A percentile compares a stretch with the other conserved stretches of the same genome.
Conservation (phyloP, 2,329 filamentous ascomycete species). For the Westerdykella aurantiaca region DNA sequence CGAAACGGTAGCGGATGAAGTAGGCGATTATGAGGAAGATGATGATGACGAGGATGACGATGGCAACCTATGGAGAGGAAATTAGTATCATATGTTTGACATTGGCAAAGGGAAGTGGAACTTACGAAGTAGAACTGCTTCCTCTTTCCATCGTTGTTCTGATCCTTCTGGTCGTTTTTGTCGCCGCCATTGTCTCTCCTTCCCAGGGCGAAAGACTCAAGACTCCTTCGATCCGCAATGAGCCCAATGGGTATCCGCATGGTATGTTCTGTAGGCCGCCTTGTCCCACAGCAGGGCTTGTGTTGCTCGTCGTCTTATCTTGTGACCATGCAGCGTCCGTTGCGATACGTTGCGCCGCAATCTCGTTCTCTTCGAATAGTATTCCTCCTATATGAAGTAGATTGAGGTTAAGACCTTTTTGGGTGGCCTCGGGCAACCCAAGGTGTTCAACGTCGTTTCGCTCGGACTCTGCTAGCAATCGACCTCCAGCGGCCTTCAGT, state of each 20-base stretch:
- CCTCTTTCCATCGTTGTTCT: not conserved
- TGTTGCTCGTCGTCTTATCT: no score
- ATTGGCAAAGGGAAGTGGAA: not conserved
- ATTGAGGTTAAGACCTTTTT: no score
- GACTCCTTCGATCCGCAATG: not conserved
- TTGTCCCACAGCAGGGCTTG: not conserved
- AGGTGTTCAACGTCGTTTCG: no score
- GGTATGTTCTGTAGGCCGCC: conserved; percentile 2
- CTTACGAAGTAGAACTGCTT: not conserved
- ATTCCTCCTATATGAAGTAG: no score
- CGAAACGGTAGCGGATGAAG: conserved; percentile 20
- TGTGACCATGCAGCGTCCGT: no score
- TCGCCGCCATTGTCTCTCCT: conserved; percentile 8
- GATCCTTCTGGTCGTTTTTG: not conserved
- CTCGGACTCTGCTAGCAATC: no score
- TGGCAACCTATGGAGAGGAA: conserved; percentile 15
- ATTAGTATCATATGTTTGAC: not conserved
- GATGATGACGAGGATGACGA: conserved; percentile 27
- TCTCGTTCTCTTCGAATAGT: no score
- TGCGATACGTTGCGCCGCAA: no score
- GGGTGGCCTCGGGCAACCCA: no score
- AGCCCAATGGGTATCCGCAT: conserved; percentile 25
- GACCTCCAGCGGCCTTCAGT: no score
- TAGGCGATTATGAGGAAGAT: conserved; percentile 30
- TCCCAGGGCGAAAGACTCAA: conserved; percentile 10